These are phyloP conservation scores for Aspergillus hiratsukae DNA, from an alignment of 2,329 filamentous ascomycete genomes.

Conservation along the genomic window DNA sequence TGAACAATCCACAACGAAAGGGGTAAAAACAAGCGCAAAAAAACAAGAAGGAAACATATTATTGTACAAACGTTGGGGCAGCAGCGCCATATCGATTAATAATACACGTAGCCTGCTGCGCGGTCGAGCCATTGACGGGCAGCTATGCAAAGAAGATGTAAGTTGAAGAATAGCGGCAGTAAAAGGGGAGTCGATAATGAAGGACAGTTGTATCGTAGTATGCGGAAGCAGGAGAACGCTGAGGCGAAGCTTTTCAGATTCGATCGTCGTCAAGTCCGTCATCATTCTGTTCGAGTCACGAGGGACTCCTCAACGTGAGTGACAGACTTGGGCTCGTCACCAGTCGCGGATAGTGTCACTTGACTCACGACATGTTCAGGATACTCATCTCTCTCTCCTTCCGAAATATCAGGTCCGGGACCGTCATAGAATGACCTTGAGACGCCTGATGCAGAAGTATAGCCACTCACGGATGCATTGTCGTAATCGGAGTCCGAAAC, in stretches of 20 bases:
- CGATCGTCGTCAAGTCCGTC: slow-evolving; percentile 1
- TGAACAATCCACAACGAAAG: not conserved
- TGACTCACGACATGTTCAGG: not conserved
- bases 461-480: slow-evolving; percentile 1
- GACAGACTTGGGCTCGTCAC: not conserved
- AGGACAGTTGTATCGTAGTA: not conserved
- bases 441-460: not conserved
- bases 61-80: slow-evolving; percentile 13
- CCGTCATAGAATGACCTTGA: not conserved
- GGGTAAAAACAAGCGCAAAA: not conserved
- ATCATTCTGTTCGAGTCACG: slow-evolving; percentile 1
- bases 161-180: not conserved
- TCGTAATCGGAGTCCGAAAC: slow-evolving; percentile 1
- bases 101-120: slow-evolving; percentile 14
- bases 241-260: slow-evolving; percentile 4
- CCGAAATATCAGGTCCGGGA: not conserved
- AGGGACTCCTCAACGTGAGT: not conserved
- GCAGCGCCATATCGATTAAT: slow-evolving; percentile 6
- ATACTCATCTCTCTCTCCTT: not conserved
- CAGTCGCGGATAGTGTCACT: not conserved
- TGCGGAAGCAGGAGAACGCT: slow-evolving; percentile 4
- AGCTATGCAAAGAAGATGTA: slow-evolving; percentile 3
- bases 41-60: slow-evolving; percentile 5
- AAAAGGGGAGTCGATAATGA: not conserved
- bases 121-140: slow-evolving; percentile 4